These are phyloP conservation scores for Aegilops longissima DNA, from an alignment of 176 grass and related monocot species.

Conservation along the genomic window DNA sequence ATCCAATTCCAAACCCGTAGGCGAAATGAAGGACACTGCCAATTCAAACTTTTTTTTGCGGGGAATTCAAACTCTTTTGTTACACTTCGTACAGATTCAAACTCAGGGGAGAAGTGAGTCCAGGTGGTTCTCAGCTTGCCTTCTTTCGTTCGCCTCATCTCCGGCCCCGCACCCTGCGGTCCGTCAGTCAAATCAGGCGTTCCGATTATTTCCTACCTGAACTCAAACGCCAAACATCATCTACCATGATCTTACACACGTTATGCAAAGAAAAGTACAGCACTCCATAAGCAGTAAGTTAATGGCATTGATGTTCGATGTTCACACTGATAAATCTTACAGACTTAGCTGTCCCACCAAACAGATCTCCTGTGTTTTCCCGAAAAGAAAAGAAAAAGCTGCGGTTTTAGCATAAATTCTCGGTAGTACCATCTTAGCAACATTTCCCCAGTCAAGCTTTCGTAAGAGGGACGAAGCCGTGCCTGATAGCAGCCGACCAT, in stretches of 20 bases:
- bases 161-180: neutral
- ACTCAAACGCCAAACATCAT: neutral
- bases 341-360: too few relatives aligned
- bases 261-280: neutral
- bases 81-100: neutral
- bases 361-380: too few relatives aligned
- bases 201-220: neutral
- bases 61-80: neutral
- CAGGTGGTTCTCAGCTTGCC: neutral
- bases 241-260: neutral
- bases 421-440: neutral
- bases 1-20: neutral
- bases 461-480: conserved; percentile 62
- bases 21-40: neutral
- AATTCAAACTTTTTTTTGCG: neutral
- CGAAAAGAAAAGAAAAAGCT: too few relatives aligned
- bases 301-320: neutral
- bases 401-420: neutral
- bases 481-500: conserved; percentile 65
- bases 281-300: neutral
- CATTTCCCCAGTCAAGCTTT: conserved; percentile 23
- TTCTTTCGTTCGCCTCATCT: neutral
- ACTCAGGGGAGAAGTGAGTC: neutral
- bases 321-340: neutral
- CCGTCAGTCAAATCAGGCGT: neutral